phyloP scores from a whole-genome alignment of 2,329 filamentous ascomycete species.

The Epichloe coenophiala region DNA sequence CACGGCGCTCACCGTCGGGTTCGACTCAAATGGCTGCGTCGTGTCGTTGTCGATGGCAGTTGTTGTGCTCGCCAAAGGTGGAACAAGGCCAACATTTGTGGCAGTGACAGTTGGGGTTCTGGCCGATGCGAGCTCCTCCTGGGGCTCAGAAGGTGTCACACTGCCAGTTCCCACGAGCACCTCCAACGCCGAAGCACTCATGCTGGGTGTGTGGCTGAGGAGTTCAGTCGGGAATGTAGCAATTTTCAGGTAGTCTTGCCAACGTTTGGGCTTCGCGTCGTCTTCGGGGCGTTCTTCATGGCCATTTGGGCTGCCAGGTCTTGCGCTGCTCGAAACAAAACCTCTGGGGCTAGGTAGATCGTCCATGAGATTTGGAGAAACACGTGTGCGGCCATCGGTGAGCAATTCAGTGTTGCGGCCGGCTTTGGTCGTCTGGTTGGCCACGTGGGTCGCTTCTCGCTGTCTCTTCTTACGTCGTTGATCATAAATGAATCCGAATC shows the following conservation, averaged over 20 bases:
- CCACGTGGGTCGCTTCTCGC: conserved; percentile 45
- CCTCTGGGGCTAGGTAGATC: conserved; percentile 30
- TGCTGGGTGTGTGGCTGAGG: conserved; percentile 67
- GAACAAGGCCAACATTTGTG: conserved; percentile 48
- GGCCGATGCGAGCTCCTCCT: conserved; percentile 18
- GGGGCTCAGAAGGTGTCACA: conserved; percentile 6
- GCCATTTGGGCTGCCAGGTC: conserved; percentile 38
- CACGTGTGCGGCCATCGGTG: conserved; percentile 39
- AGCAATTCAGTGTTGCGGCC: conserved; percentile 50
- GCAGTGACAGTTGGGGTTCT: conserved; percentile 43
- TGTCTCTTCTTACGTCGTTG: conserved; percentile 65
- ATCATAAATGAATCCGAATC: conserved; percentile 90
- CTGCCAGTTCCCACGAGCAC: conserved; percentile 39
- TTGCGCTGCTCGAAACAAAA: conserved; percentile 27
- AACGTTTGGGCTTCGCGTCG: conserved; percentile 50
- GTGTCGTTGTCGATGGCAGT: conserved; percentile 51
- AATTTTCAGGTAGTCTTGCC: conserved; percentile 78
- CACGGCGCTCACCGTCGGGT: conserved; percentile 16
- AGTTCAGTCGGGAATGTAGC: conserved; percentile 74
- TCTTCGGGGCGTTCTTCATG: conserved; percentile 45
- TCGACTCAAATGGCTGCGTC: conserved; percentile 30
- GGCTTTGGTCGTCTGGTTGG: conserved; percentile 40
- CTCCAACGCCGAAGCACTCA: conserved; percentile 42
- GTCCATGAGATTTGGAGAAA: conserved; percentile 35
- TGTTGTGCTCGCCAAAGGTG: conserved; percentile 49